These are phyloP conservation scores for Aspergillus haitiensis DNA, from an alignment of 495 filamentous ascomycete species.

Conservation along the genomic window DNA sequence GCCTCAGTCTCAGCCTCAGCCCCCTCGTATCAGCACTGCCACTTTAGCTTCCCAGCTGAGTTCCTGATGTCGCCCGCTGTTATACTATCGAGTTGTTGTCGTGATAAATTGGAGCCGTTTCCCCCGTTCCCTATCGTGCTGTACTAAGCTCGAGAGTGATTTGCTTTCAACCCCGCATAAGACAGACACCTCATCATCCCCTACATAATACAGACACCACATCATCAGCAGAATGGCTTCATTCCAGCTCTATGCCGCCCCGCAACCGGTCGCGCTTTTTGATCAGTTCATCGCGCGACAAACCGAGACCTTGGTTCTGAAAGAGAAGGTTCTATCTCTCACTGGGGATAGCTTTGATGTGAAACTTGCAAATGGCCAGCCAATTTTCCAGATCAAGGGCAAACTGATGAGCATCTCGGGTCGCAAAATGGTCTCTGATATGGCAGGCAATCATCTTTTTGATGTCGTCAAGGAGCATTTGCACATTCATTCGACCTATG, in stretches of 20 bases:
- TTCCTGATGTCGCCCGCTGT: too few relatives aligned
- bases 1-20: too few relatives aligned
- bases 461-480: constrained; percentile 54
- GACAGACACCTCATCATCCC: too few relatives aligned
- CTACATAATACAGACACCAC: too few relatives aligned
- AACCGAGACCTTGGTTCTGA: neutral
- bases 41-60: too few relatives aligned
- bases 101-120: too few relatives aligned
- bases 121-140: too few relatives aligned
- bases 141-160: too few relatives aligned
- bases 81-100: too few relatives aligned
- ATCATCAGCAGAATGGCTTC: neutral
- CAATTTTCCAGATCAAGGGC: constrained; percentile 54
- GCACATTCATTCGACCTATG: constrained; percentile 50
- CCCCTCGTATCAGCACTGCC: too few relatives aligned
- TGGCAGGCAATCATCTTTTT: constrained; percentile 49
- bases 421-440: constrained; percentile 51
- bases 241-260: neutral
- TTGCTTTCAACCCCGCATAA: too few relatives aligned
- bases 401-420: constrained; percentile 39
- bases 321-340: neutral
- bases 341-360: constrained; percentile 45
- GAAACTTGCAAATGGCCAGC: constrained; percentile 42
- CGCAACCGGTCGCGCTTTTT: neutral
- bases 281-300: neutral